phyloP scores from a whole-genome alignment of 164 flowering plant species.

The Vitis amurensis region DNA sequence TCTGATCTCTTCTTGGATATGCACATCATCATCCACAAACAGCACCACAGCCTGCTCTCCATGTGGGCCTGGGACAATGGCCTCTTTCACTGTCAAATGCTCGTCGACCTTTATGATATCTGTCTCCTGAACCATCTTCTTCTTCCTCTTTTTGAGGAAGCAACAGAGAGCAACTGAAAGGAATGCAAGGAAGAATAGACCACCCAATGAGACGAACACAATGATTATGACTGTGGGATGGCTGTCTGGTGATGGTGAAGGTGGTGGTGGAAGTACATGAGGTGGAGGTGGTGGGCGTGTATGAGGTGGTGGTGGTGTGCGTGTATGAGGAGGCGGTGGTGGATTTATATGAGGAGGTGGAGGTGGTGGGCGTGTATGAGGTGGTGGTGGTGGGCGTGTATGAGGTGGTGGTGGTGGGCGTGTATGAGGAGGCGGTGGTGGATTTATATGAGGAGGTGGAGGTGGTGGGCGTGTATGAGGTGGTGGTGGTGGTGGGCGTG shows the following conservation, averaged over 20 bases:
- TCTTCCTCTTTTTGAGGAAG: conserved; percentile 34
- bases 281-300: conserved; percentile 17
- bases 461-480: conserved; percentile 8
- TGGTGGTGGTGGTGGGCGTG: conserved; percentile 12
- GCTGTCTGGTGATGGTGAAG: conserved; percentile 25
- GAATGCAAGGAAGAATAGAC: conserved; percentile 34
- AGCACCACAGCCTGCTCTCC: conserved; percentile 43
- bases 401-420: conserved; percentile 7
- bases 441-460: conserved; percentile 9
- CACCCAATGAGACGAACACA: conserved; percentile 44
- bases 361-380: not conserved
- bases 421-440: not conserved
- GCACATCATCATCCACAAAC: conserved; percentile 48
- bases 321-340: conserved; percentile 13
- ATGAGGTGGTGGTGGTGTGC: conserved; percentile 8
- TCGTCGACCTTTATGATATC: conserved; percentile 51
- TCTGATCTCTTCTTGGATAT: conserved; percentile 44
- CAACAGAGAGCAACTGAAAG: conserved; percentile 29
- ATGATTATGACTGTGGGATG: conserved; percentile 36
- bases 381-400: not conserved
- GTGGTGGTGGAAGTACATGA: conserved; percentile 11
- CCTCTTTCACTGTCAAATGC: conserved; percentile 58
- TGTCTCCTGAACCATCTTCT: conserved; percentile 31
- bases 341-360: conserved; percentile 7
- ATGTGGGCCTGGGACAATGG: conserved; percentile 55